These are phyloP conservation scores for Botrytis byssoidea DNA, from an alignment of 2,329 filamentous ascomycete genomes.

Conservation along the genomic window DNA sequence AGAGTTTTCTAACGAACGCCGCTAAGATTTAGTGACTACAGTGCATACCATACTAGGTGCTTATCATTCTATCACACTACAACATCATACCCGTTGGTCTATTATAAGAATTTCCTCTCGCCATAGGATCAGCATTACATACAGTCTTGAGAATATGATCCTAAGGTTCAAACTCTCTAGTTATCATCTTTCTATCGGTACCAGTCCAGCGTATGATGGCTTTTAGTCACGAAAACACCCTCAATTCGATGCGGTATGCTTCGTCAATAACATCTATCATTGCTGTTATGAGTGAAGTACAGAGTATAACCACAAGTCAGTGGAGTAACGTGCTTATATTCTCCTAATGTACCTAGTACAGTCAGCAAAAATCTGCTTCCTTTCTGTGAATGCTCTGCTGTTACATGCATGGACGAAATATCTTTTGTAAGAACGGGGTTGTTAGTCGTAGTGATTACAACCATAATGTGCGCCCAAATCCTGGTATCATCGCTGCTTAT, in stretches of 20 bases:
- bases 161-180: no score
- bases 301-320: not conserved
- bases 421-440: not conserved
- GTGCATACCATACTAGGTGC: not conserved
- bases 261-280: not conserved
- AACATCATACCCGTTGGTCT: not conserved
- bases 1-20: not conserved
- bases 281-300: not conserved
- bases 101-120: not conserved
- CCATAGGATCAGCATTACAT: not conserved
- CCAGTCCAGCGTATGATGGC: not conserved
- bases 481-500: not conserved
- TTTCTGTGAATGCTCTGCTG: not conserved
- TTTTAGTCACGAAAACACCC: not conserved
- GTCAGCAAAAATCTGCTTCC: not conserved
- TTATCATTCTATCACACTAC: not conserved
- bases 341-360: not conserved
- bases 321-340: not conserved
- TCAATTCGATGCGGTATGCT: not conserved
- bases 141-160: not conserved
- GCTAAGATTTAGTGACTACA: not conserved
- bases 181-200: not conserved
- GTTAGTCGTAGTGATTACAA: no score
- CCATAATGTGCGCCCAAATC: not conserved
- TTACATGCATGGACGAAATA: not conserved